These are phyloP conservation scores for Entomortierella lignicola DNA, from an alignment of 192 early-diverging fungal genomes.

Conservation along the genomic window DNA sequence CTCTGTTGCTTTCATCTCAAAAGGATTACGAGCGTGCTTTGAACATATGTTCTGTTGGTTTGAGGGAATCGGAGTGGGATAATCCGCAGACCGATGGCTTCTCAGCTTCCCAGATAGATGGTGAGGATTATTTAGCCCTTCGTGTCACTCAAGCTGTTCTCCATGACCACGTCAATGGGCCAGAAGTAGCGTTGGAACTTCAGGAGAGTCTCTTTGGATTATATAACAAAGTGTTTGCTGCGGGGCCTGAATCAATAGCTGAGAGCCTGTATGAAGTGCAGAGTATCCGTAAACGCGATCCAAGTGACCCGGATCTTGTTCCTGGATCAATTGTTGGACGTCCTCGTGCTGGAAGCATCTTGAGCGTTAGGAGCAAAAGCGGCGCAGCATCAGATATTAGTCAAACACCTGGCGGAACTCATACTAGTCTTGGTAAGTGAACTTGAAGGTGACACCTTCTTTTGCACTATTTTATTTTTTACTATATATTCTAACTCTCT, in stretches of 20 bases:
- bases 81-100: constrained; percentile 29
- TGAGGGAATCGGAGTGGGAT: constrained; percentile 67
- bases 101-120: constrained; percentile 56
- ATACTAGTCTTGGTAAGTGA: constrained; percentile 39
- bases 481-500: neutral
- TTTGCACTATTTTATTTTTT: neutral
- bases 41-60: constrained; percentile 71
- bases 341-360: constrained; percentile 38
- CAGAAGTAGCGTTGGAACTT: constrained; percentile 61
- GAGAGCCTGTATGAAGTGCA: constrained; percentile 46
- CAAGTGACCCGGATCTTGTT: constrained; percentile 10
- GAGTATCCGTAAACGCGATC: constrained; percentile 24
- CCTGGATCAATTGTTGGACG: neutral
- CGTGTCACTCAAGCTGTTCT: constrained; percentile 71
- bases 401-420: constrained; percentile 5
- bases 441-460: neutral
- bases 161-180: constrained; percentile 62
- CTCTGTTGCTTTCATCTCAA: constrained; percentile 71
- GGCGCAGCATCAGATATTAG: constrained; percentile 38
- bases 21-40: constrained; percentile 73
- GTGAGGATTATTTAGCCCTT: constrained; percentile 69
- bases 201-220: constrained; percentile 72
- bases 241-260: constrained; percentile 27
- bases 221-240: constrained; percentile 65
- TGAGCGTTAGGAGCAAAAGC: constrained; percentile 33